Evolutionary conservation across 2,329 filamentous ascomycete species (phyloP), one percentile per base, ranked within the genome.

Genomic region (Periconia digitata): DNA sequence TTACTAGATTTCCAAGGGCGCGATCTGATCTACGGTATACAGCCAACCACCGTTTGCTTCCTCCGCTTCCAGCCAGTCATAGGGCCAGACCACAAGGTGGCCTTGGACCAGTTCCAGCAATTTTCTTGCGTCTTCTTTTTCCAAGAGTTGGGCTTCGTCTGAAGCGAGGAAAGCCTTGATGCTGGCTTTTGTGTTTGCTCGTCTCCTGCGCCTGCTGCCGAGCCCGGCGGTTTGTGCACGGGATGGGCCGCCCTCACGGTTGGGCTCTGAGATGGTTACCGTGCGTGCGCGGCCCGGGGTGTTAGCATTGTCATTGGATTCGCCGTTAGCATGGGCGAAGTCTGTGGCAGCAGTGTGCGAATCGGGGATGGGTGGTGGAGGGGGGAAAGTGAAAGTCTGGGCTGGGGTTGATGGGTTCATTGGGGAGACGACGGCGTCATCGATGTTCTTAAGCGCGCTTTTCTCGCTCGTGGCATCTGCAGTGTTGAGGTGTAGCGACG

Each of bases 11-110:
- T 96, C 91, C 73, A 99, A 79, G 47, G 94, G 94, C 62, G 94
- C 95, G 68, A 99, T 86, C 71, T 95, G 87, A 71, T 99, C 94
- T 47, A 97, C 90, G 66, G 92, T 90, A 74, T 96, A 97, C 54
- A 96, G 82, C 94, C 94, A 99, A 67, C 96, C 95, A 47, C 91
- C 90, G 57, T 90, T 92, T 64, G 86, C 84, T 76, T 97, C 94
- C 74, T 97, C 94, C 47, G 86, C 88, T 60, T 88, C 83, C 1
- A 73, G 50, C 83, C 95, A 99, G 64, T 99, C 90, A 72, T 97
- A 96, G 6, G 94, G 94, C 78, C 95, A 99, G 55, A 90, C 77
- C 21, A 99, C 92, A 44, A 99, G 72, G 67, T 92, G 85, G 1
- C 94, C 94, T 71, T 97, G 92, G 21, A 94, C 82, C 75, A 94